phyloP scores from a whole-genome alignment of 768 basidiomycete species.

The Lactarius akahatsu region DNA sequence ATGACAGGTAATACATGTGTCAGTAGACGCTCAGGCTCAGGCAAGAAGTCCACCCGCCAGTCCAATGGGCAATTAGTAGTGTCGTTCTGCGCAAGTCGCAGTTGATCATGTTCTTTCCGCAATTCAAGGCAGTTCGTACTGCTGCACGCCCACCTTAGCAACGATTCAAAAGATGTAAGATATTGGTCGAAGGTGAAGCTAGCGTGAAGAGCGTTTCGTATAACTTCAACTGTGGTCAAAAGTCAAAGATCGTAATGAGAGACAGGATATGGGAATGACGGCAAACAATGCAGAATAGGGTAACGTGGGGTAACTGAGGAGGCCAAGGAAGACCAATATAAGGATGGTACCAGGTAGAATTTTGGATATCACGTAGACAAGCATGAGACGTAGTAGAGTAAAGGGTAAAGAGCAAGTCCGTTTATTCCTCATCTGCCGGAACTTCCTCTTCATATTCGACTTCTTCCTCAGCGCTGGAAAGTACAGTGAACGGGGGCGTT shows the following conservation, averaged over 20 bases:
- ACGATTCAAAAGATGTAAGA: not conserved
- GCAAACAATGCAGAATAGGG: constrained; percentile 28
- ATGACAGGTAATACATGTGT: too few species aligned
- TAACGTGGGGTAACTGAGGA: constrained; percentile 27
- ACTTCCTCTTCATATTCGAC: constrained; percentile 86
- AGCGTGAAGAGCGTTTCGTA: constrained; percentile 25
- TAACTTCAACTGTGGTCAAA: constrained; percentile 25
- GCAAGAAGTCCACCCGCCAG: too few species aligned
- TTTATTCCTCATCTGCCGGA: constrained; percentile 57
- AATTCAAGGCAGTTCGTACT: not conserved
- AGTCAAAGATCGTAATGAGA: constrained; percentile 22
- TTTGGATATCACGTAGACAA: constrained; percentile 30
- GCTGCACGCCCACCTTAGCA: not conserved
- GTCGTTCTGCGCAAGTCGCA: not conserved
- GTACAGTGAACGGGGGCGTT: constrained; percentile 20
- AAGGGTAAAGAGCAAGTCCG: constrained; percentile 2
- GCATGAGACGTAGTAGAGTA: constrained; percentile 19
- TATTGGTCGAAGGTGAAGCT: not conserved
- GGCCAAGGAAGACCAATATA: constrained; percentile 28
- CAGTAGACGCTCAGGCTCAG: too few species aligned
- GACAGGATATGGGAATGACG: constrained; percentile 18
- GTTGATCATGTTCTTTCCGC: not conserved
- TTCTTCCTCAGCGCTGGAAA: constrained; percentile 74
- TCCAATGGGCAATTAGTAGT: too few species aligned
- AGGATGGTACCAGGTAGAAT: constrained; percentile 29